Evolutionary conservation across 495 filamentous ascomycete species (phyloP), one percentile per base, ranked within the genome.

Genomic region (Penicillium dipodomyicola): DNA sequence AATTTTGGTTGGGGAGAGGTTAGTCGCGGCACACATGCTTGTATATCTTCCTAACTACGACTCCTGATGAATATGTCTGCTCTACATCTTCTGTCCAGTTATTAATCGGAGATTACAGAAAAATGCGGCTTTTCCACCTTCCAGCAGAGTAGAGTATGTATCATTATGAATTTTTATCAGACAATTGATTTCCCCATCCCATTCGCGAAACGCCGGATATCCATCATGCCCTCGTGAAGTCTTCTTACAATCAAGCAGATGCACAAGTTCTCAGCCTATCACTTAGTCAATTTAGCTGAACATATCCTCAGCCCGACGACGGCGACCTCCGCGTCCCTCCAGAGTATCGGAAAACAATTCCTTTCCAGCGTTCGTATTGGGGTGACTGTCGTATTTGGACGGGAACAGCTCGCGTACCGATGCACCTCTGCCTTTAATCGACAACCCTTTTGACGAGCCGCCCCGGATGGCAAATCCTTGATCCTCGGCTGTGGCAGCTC

Each of bases 381-480:
- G 19, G 23, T 9, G 23, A 32, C 8, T 19, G 22, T 40, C 79
- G 53, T 83, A 83, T 57, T 84, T 87, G 5, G 79, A 78, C 10
- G 88, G 87, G 55, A 92, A 92, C 14, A 92, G 69, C 65, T 92
- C 89, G 51, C 82, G 85, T 3, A 80, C 84, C 1, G 81, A 84
- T 11, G 80, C 70, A 10, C 72, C 72, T 19, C 65, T 68, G 42
- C 76, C 76, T 54, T 79, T 80, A 54, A 78, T 77, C 2, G 77
- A 76, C 8, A 76, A 59, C 8, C 77, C 76, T 22, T 74, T 61
- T 30, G 72, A 69, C 17, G 77, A 75, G 3, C 88, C 89, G 44
- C 88, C 89, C 42, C 87, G 87, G 61, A 93, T 89, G 6, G 81
- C 77, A 61, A 86, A 80, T 2, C 82, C 87, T 55, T 81, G 76